These are phyloP conservation scores for Straminergon stramineum DNA, from an alignment of 225 moss, liverwort and hornwort species.

Conservation along the genomic window DNA sequence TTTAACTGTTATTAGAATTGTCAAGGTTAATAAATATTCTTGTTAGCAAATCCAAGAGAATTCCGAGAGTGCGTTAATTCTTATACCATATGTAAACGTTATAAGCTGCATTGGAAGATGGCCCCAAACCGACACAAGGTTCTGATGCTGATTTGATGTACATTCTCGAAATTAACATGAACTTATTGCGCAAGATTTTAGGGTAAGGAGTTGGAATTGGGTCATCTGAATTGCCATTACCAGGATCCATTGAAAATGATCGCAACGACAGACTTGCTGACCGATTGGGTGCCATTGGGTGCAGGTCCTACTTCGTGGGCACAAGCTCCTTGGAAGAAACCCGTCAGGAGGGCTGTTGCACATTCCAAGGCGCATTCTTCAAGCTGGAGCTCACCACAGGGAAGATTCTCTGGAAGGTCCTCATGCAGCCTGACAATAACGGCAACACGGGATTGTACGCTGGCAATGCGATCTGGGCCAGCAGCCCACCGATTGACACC, in stretches of 20 bases:
- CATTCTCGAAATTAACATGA: background rate
- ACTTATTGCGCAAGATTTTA: background rate
- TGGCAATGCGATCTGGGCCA: slow-evolving; percentile 14
- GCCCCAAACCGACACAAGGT: background rate
- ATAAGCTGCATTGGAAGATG: background rate
- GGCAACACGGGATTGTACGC: background rate
- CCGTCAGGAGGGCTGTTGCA: slow-evolving; percentile 1
- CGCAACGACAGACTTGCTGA: background rate
- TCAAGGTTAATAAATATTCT: too few species aligned
- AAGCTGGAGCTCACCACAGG: slow-evolving; percentile 19
- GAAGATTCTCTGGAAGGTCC: background rate
- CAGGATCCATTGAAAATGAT: background rate
- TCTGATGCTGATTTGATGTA: background rate
- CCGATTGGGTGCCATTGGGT: background rate
- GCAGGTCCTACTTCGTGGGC: slow-evolving; percentile 20
- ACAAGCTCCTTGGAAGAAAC: slow-evolving; percentile 19
- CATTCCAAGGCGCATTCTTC: slow-evolving; percentile 15
- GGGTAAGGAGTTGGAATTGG: too few species aligned
- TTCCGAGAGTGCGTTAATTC: background rate
- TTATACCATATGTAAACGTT: background rate
- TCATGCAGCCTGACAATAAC: slow-evolving; percentile 10
- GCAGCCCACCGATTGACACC: slow-evolving; percentile 13
- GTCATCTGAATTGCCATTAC: background rate
- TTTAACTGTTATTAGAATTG: too few species aligned
- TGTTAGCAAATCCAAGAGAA: background rate